Base-by-base conservation (phyloP, 495 filamentous ascomycete genomes). In the Talaromyces ruber region DNA sequence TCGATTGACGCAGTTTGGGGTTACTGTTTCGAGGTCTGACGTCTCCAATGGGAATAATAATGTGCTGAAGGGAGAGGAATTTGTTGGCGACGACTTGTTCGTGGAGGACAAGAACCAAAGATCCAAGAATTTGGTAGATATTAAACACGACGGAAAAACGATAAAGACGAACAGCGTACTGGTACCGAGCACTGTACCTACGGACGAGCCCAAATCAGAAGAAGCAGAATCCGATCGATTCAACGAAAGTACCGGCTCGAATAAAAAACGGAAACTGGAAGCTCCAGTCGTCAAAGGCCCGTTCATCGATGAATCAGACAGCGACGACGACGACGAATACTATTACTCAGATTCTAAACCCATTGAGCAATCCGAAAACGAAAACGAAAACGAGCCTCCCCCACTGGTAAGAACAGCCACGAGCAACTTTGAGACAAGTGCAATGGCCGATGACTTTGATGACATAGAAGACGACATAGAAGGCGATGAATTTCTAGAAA, bases 271-370 rank as follows among this genome's bases (percentile, higher is more conserved):
- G 51, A 81, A 73, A 61, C 58, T 78, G 26, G 67, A 78, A n/a
- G 26, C 30, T 58, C 37, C 30, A 8, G 21, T 34, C 0, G 30
- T 56, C 25, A 77, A 66, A 62, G 81, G 80, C 4, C 87, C 85
- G 0, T 90, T 90, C 59, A 70, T 87, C 51, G 82, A 88, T 52
- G 84, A 88, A 58, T 89, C 88, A 0, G 87, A 90, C 65, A 85
- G 82, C 59, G 86, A 88, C 66, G 79, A 83, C 1, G 32, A 54
- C 24, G 24, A 51, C 29, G 61, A 58, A 34, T 34, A 30, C 43
- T 26, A 25, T 21, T 24, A 14, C 8, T 28, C 22, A 34, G 26
- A 30, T 39, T 22, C 45, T 4, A 43, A 24, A 61, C 26, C 8
- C 16, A 47, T 28, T 22, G 25, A 60, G 25, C 37, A 14, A 54